A percentile compares a stretch with the other conserved stretches of the same genome.
phyloP scores from a whole-genome alignment of 108 stramenopile genomes.

The Chaetoceros muelleri region DNA sequence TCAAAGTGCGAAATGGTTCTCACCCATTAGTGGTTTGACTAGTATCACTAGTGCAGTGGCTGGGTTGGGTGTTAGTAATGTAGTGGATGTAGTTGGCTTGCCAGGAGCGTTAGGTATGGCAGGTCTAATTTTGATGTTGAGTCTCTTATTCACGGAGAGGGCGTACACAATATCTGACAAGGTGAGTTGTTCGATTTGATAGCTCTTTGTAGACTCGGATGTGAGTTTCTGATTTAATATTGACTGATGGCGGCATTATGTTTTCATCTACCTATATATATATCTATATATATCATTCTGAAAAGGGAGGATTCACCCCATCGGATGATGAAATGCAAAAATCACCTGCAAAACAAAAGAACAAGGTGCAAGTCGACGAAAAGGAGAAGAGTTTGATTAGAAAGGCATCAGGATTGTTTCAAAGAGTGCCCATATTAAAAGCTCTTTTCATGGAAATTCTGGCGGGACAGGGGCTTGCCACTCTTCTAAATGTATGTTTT shows the following conservation, averaged over 20 bases:
- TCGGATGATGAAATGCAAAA: constrained; percentile 18
- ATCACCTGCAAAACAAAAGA: constrained; percentile 14
- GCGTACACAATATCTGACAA: constrained; percentile 53
- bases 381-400: constrained; percentile 22
- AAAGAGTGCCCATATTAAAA: constrained; percentile 55
- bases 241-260: not conserved
- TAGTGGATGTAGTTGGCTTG: constrained; percentile 36
- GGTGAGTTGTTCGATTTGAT: constrained; percentile 6
- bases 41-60: constrained; percentile 51
- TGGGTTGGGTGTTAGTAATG: constrained; percentile 38
- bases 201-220: not conserved
- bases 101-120: constrained; percentile 47
- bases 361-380: constrained; percentile 1
- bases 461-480: constrained; percentile 71
- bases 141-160: constrained; percentile 29
- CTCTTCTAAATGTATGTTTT: constrained; percentile 67
- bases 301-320: constrained; percentile 53
- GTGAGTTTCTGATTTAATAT: not conserved
- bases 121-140: constrained; percentile 38
- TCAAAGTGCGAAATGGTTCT: constrained; percentile 65
- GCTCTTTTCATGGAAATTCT: constrained; percentile 73
- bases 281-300: constrained; percentile 5
- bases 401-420: constrained; percentile 47
- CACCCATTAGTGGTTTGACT: constrained; percentile 67
- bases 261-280: not conserved